Evolutionary conservation across 2,329 filamentous ascomycete genomes (phyloP).

Genomic region (Colletotrichum brevisporum): DNA sequence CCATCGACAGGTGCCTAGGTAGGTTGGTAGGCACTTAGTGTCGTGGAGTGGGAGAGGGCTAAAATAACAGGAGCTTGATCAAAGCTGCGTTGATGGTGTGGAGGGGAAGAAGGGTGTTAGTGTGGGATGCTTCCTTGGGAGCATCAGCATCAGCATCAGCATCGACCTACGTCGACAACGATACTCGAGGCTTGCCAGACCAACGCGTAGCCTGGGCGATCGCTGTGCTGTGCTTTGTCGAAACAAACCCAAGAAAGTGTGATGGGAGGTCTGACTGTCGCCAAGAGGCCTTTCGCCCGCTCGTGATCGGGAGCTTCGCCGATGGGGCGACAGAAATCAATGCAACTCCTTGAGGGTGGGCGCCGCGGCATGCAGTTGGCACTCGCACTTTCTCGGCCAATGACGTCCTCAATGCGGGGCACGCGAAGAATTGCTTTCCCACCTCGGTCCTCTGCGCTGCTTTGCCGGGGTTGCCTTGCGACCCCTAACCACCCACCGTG

Average conservation of each 20-base stretch:
- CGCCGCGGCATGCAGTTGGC: constrained; percentile 3
- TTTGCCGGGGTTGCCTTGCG: not conserved
- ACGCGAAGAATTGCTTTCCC: constrained; percentile 1
- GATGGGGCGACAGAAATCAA: too few species aligned
- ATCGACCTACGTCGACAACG: too few species aligned
- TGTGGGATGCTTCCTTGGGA: too few species aligned
- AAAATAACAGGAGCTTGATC: too few species aligned
- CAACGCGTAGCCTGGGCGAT: not conserved
- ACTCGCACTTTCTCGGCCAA: constrained; percentile 23
- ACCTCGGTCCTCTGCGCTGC: not conserved
- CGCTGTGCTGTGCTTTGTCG: constrained; percentile 4
- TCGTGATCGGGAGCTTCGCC: not conserved
- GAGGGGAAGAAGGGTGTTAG: too few species aligned
- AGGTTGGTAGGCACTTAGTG: too few species aligned
- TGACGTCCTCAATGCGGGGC: constrained; percentile 31
- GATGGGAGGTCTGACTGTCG: constrained; percentile 11
- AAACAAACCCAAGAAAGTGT: constrained; percentile 33
- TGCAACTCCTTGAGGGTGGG: not conserved
- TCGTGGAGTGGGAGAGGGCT: too few species aligned
- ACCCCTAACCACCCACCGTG: too few species aligned
- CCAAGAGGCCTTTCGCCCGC: constrained; percentile 8
- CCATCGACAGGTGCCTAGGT: not conserved
- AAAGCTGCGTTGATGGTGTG: too few species aligned
- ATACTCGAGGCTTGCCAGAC: too few species aligned
- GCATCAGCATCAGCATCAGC: too few species aligned